phyloP scores from a whole-genome alignment of 257 asterid genomes.

The Nicotiana undulata region DNA sequence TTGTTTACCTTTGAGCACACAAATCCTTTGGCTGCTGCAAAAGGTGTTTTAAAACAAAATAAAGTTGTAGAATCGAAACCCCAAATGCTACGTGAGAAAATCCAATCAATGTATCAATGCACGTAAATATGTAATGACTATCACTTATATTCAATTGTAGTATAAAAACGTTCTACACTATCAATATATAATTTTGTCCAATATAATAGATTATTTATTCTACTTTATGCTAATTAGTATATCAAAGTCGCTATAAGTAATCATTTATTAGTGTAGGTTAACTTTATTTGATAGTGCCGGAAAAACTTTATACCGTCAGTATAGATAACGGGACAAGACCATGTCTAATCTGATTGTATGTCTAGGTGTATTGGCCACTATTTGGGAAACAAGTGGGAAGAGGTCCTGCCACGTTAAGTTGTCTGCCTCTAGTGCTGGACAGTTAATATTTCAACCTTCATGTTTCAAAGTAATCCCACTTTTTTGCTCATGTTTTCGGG shows the following conservation, averaged over 20 bases:
- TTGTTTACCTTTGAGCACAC: not conserved
- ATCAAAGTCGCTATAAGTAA: not conserved
- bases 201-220: not conserved
- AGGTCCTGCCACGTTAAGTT: not conserved
- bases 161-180: not conserved
- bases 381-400: not conserved
- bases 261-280: not conserved
- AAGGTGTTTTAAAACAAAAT: not conserved
- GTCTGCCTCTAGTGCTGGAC: slow-evolving; percentile 4
- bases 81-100: not conserved
- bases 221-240: not conserved
- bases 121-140: not conserved
- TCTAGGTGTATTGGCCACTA: no score
- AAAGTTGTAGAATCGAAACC: not conserved
- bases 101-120: not conserved
- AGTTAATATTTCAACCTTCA: not conserved
- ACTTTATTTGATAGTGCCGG: not conserved
- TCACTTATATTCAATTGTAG: not conserved
- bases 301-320: not conserved
- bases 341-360: no score
- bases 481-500: no score
- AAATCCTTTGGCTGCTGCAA: not conserved
- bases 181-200: not conserved
- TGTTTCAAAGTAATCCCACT: not conserved
- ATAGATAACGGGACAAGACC: not conserved